phyloP scores from a whole-genome alignment of 164 flowering plant species.

The Chloranthus sessilifolius region DNA sequence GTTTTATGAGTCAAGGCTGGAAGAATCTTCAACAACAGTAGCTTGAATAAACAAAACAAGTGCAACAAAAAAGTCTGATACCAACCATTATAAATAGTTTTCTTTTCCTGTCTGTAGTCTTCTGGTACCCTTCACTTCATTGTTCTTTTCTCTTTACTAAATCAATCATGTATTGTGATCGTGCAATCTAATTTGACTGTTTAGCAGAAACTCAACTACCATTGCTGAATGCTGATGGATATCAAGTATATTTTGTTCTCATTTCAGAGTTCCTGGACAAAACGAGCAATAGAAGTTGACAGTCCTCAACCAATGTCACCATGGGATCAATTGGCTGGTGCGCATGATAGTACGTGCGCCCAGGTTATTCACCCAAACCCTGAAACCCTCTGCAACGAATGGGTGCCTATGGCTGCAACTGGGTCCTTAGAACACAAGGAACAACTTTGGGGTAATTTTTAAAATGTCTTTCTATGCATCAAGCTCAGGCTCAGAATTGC shows the following conservation, averaged over 20 bases:
- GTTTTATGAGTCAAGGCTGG: too few species aligned
- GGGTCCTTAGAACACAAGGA: slow-evolving; percentile 25
- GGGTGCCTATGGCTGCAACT: slow-evolving; percentile 23
- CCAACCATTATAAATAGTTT: too few species aligned
- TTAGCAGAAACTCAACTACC: too few species aligned
- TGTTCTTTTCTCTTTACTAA: too few species aligned
- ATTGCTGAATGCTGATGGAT: not conserved
- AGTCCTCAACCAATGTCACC: slow-evolving; percentile 34
- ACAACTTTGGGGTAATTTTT: slow-evolving; percentile 32
- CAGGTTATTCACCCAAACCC: slow-evolving; percentile 43
- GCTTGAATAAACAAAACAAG: too few species aligned
- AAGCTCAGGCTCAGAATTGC: not conserved
- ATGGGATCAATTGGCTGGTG: slow-evolving; percentile 34
- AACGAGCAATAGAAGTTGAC: slow-evolving; percentile 44
- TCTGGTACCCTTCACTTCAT: too few species aligned
- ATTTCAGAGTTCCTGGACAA: slow-evolving; percentile 65
- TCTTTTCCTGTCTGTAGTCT: too few species aligned
- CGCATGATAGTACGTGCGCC: slow-evolving; percentile 58
- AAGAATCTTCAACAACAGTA: too few species aligned
- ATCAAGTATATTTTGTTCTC: not conserved
- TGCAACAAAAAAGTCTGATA: too few species aligned
- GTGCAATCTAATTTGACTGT: too few species aligned
- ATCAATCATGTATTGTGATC: too few species aligned
- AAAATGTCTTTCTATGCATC: not conserved
- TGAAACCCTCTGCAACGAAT: slow-evolving; percentile 27